Evolutionary conservation across 78 protist species (phyloP), one percentile per base, ranked within the genome.

Genomic region (Planoprotostelium fungivorum): DNA sequence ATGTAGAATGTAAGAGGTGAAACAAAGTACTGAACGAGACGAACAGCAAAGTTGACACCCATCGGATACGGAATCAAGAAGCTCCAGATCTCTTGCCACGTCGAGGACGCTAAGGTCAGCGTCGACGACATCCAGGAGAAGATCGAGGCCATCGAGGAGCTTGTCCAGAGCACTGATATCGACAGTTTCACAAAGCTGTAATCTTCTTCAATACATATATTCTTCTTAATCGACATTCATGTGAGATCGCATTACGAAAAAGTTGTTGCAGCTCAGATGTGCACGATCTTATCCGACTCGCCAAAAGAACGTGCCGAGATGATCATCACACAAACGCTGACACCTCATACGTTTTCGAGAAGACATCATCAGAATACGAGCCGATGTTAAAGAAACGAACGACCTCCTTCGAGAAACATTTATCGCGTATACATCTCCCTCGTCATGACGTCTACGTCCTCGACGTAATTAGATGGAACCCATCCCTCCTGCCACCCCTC

Each of bases 51-150:
- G 94, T 87, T 96, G 37, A 90, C 91, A 28, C 94, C 97, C 28
- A 90, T 97, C 84, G 98, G 96, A 36, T 97, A 91, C 91, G 98
- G 98, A 84, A 94, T 97, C 90, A 96, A 96, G 94, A 97, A 97
- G 95, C 91, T 97, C 28, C 92, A 86, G 83, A 95, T 95, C 93
- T 89, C 87, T 85, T 35, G 63, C 89, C 95, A 92, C 34, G 92
- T 97, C 63, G 97, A 89, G 84, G 98, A 97, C 93, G 97, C 89
- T 34, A 91, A 92, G 88, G 94, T 94, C 88, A 38, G 89, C 1
- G 87, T 89, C 38, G 98, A 96, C 87, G 91, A 35, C 25, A 88
- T 96, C 86, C 73, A 51, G 73, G 98, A 96, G 88, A 16, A 87
- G 89, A 93, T 96, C 93, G 34, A 37, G 31, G 96, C 38, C 35